Percentiles rank a stretch among this genome's conserved stretches.
Evolutionary conservation across 192 early-diverging fungal genomes (phyloP).

Genomic region (Coemansia sp.): DNA sequence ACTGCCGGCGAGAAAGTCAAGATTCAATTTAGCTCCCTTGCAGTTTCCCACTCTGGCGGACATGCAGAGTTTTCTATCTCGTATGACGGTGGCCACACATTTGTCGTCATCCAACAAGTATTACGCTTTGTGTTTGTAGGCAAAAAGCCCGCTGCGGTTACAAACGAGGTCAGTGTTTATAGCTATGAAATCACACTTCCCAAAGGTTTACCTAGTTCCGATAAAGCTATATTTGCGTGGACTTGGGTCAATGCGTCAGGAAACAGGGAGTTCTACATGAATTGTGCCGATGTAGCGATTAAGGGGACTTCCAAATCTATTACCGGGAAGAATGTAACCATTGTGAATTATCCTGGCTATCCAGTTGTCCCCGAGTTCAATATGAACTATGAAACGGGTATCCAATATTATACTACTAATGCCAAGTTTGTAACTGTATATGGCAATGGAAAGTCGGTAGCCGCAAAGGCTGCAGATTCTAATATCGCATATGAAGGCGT

Average conservation of each 20-base stretch:
- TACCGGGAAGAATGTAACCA: slow-evolving; percentile 28
- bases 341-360: slow-evolving; percentile 43
- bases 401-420: slow-evolving; percentile 6
- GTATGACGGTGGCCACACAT: slow-evolving; percentile 57
- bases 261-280: slow-evolving; percentile 66
- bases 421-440: slow-evolving; percentile 17
- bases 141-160: slow-evolving; percentile 1
- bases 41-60: slow-evolving; percentile 53
- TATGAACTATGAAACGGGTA: slow-evolving; percentile 10
- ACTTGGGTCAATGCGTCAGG: slow-evolving; percentile 66
- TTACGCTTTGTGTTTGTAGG: slow-evolving; percentile 33
- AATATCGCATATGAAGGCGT: neutral
- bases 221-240: slow-evolving; percentile 57
- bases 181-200: slow-evolving; percentile 27
- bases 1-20: slow-evolving; percentile 48
- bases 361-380: slow-evolving; percentile 3
- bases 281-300: slow-evolving; percentile 65
- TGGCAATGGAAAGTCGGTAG: slow-evolving; percentile 2
- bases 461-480: neutral
- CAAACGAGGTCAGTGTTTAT: neutral
- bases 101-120: slow-evolving; percentile 58
- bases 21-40: slow-evolving; percentile 32
- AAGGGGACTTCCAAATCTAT: slow-evolving; percentile 13
- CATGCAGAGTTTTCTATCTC: slow-evolving; percentile 66
- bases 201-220: slow-evolving; percentile 13